Evolutionary conservation across 331 rosid genomes (phyloP).

Genomic region (Spiraea crenata): DNA sequence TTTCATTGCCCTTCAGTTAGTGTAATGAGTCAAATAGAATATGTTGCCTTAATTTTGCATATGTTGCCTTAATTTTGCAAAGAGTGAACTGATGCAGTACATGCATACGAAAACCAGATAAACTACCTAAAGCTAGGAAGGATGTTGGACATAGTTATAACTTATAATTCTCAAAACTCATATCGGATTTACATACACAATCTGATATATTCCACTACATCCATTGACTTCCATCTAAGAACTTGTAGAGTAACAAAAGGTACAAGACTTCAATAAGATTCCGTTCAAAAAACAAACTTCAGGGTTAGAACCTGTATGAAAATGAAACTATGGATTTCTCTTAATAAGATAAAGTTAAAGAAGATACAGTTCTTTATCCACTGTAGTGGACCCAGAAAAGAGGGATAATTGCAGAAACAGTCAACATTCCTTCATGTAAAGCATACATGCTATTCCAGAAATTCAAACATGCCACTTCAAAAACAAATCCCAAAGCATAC

Average conservation of each 20-base stretch:
- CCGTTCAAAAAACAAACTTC: too few species aligned
- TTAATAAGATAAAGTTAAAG: conserved; percentile 6
- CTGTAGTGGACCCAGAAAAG: neutral
- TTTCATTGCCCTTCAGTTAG: neutral
- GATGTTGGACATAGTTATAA: neutral
- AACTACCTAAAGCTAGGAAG: neutral
- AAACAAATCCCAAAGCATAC: neutral
- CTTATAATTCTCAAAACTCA: neutral
- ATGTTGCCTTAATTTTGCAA: neutral
- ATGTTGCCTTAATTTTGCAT: neutral
- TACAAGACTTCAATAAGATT: neutral
- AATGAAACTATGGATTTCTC: neutral
- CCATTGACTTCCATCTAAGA: conserved; percentile 2
- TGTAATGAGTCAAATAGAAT: neutral
- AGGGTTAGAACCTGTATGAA: neutral
- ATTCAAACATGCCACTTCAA: neutral
- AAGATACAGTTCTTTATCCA: neutral
- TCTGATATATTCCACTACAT: neutral
- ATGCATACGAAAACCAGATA: neutral
- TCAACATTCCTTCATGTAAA: neutral
- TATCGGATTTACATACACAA: neutral
- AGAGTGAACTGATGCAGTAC: neutral
- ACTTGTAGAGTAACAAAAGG: neutral
- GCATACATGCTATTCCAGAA: neutral
- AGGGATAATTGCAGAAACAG: neutral